Evolutionary conservation across 768 basidiomycete species (phyloP).

Genomic region (Collybia nuda): DNA sequence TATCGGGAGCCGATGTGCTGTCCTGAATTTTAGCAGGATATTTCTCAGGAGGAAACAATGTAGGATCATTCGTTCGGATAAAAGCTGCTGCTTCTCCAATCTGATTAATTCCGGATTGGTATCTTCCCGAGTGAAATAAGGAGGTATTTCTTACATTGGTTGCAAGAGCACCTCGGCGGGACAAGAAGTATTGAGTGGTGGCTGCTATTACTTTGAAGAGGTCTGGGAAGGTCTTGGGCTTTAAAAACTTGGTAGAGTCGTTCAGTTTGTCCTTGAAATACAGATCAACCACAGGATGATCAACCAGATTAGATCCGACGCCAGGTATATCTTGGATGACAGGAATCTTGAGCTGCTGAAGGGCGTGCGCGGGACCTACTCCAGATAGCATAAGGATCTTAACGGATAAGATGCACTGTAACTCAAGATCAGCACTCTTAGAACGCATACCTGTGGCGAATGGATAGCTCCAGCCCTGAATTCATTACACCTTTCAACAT

Average conservation of each 20-base stretch:
- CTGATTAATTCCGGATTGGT: slow-evolving; percentile 19
- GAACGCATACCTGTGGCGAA: slow-evolving; percentile 48
- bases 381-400: slow-evolving; percentile 77
- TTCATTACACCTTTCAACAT: background rate
- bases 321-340: slow-evolving; percentile 64
- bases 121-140: no score
- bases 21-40: slow-evolving; percentile 39
- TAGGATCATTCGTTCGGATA: slow-evolving; percentile 52
- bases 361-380: slow-evolving; percentile 64
- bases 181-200: slow-evolving; percentile 40
- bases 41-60: slow-evolving; percentile 39
- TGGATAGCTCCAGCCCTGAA: slow-evolving; percentile 62
- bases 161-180: slow-evolving; percentile 49
- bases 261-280: slow-evolving; percentile 52
- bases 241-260: slow-evolving; percentile 40
- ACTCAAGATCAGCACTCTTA: no score
- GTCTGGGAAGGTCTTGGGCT: slow-evolving; percentile 27
- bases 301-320: slow-evolving; percentile 74
- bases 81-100: slow-evolving; percentile 60
- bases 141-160: slow-evolving; percentile 44
- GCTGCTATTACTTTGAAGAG: slow-evolving; percentile 26
- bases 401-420: background rate
- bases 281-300: slow-evolving; percentile 64
- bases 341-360: slow-evolving; percentile 53
- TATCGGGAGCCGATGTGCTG: slow-evolving; percentile 41